Conservation (phyloP, 495 filamentous ascomycete species). For the Diplogelasinospora grovesii region DNA sequence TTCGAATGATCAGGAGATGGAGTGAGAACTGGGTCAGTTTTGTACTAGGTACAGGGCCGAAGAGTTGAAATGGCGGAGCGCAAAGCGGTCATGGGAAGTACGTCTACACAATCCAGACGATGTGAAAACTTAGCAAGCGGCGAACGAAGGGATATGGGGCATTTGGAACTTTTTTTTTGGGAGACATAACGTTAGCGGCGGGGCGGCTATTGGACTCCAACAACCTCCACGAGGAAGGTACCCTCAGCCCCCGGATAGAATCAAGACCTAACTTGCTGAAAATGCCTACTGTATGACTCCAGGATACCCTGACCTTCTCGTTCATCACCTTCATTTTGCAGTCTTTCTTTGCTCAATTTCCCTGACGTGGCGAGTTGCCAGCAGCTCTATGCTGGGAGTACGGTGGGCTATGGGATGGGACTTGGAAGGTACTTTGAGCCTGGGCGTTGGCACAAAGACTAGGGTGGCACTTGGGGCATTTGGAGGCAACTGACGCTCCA, state of each 20-base stretch:
- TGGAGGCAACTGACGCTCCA: background rate
- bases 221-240: background rate
- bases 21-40: constrained; percentile 1
- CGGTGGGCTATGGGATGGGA: too few relatives aligned
- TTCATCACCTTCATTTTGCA: constrained; percentile 1
- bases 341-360: constrained; percentile 1
- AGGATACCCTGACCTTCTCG: too few relatives aligned
- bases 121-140: constrained; percentile 3
- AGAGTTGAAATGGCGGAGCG: background rate
- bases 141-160: background rate
- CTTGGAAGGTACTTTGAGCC: background rate
- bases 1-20: background rate
- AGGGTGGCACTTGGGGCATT: too few relatives aligned
- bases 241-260: too few relatives aligned
- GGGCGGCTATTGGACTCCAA: too few relatives aligned
- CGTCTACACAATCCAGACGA: background rate
- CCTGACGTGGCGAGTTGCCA: too few relatives aligned
- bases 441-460: background rate
- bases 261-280: too few relatives aligned
- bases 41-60: constrained; percentile 1
- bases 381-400: too few relatives aligned
- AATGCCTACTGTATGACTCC: too few relatives aligned
- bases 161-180: too few relatives aligned
- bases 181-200: too few relatives aligned
- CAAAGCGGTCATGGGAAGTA: background rate